A percentile compares a stretch with the other conserved stretches of the same genome.
These are phyloP conservation scores for Colletotrichum costaricense DNA, from an alignment of 2,329 filamentous ascomycete genomes.

Conservation along the genomic window DNA sequence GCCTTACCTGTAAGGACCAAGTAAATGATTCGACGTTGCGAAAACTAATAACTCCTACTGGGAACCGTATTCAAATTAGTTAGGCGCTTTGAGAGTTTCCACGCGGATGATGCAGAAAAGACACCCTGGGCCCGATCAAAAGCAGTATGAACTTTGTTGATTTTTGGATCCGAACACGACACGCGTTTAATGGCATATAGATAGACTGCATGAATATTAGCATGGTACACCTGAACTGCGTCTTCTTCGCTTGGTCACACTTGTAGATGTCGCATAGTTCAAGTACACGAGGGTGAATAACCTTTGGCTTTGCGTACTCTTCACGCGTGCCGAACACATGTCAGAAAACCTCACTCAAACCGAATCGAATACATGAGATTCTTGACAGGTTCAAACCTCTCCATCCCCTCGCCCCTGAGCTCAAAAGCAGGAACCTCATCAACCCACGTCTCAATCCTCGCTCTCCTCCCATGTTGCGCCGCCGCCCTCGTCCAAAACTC, in stretches of 20 bases:
- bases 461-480: not conserved
- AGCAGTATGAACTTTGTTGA: slow-evolving; percentile 7
- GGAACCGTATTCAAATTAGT: slow-evolving; percentile 11
- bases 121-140: not conserved
- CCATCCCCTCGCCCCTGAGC: not conserved
- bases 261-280: not conserved
- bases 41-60: slow-evolving; percentile 12
- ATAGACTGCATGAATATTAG: slow-evolving; percentile 28
- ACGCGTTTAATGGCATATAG: slow-evolving; percentile 13
- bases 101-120: slow-evolving; percentile 1
- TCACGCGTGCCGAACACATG: too few species aligned
- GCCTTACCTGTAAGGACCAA: slow-evolving; percentile 41
- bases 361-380: not conserved
- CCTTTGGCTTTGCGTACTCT: too few species aligned
- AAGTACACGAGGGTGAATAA: not conserved
- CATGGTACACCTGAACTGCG: slow-evolving; percentile 37
- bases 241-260: slow-evolving; percentile 1
- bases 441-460: not conserved
- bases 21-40: slow-evolving; percentile 8
- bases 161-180: slow-evolving; percentile 2
- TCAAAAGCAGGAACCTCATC: not conserved
- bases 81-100: slow-evolving; percentile 15
- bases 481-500: not conserved
- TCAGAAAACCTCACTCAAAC: not conserved
- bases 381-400: not conserved